phyloP scores from a whole-genome alignment of 768 basidiomycete genomes.

The Leccinum subgranulosum region DNA sequence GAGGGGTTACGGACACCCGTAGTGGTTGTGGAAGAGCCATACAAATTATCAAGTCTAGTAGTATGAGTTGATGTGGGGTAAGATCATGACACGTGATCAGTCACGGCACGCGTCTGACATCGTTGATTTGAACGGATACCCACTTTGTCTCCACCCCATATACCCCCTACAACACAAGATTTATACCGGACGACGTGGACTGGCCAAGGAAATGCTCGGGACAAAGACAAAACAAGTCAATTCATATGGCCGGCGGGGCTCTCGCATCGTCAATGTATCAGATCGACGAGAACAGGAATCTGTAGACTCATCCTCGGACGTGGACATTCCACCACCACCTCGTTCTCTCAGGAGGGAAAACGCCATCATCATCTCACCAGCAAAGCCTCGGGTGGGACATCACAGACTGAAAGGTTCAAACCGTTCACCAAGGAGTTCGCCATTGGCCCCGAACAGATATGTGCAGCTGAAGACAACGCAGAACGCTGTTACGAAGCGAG shows the following conservation, averaged over 20 bases:
- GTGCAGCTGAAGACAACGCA: slow-evolving; percentile 18
- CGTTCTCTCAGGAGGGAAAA: slow-evolving; percentile 22
- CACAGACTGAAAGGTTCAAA: slow-evolving; percentile 11
- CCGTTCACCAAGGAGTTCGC: slow-evolving; percentile 19
- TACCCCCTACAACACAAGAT: background rate
- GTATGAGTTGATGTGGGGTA: no score
- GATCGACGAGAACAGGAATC: slow-evolving; percentile 28
- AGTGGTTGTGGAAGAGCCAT: slow-evolving; percentile 77
- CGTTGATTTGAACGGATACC: slow-evolving; percentile 2
- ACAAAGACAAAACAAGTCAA: slow-evolving; percentile 62
- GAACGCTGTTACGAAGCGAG: slow-evolving; percentile 12
- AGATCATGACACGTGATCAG: slow-evolving; percentile 20
- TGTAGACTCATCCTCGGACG: slow-evolving; percentile 39
- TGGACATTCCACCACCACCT: slow-evolving; percentile 23
- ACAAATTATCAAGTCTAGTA: background rate
- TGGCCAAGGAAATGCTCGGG: slow-evolving; percentile 45
- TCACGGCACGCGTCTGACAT: slow-evolving; percentile 6
- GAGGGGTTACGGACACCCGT: slow-evolving; percentile 70
- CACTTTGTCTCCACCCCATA: background rate
- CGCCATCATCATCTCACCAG: slow-evolving; percentile 20
- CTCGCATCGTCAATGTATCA: slow-evolving; percentile 54
- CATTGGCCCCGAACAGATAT: slow-evolving; percentile 25
- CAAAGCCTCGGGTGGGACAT: slow-evolving; percentile 10
- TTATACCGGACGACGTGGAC: background rate
- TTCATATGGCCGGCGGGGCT: slow-evolving; percentile 60